phyloP scores from a whole-genome alignment of 805 yeast genomes.

The Barnettozyma botsteinii region DNA sequence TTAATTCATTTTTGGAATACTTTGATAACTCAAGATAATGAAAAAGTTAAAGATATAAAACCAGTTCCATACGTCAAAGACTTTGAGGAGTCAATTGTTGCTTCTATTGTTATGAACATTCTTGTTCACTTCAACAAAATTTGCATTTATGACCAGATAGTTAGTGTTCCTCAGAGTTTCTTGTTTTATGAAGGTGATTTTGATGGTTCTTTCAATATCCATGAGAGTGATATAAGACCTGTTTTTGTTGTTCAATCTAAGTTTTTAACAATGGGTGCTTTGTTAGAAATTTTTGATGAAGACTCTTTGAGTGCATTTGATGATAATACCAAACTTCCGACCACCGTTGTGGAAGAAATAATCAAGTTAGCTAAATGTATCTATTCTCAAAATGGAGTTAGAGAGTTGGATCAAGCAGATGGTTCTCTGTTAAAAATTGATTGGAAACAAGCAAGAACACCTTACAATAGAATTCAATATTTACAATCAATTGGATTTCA shows the following conservation, averaged over 20 bases:
- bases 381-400: slow-evolving; percentile 33
- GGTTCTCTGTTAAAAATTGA: slow-evolving; percentile 33
- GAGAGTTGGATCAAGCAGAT: slow-evolving; percentile 28
- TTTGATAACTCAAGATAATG: slow-evolving; percentile 20
- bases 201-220: slow-evolving; percentile 15
- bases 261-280: slow-evolving; percentile 34
- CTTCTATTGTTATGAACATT: slow-evolving; percentile 37
- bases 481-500: slow-evolving; percentile 28
- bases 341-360: slow-evolving; percentile 39
- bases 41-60: slow-evolving; percentile 28
- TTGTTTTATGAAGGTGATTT: slow-evolving; percentile 36
- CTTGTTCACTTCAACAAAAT: slow-evolving; percentile 42
- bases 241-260: slow-evolving; percentile 37
- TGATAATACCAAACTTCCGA: slow-evolving; percentile 28
- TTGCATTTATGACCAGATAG: slow-evolving; percentile 31
- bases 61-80: slow-evolving; percentile 33
- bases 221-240: slow-evolving; percentile 15
- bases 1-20: slow-evolving; percentile 25
- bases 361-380: slow-evolving; percentile 39
- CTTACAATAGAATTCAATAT: slow-evolving; percentile 30
- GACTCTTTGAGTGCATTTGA: slow-evolving; percentile 23
- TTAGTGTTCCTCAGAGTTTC: slow-evolving; percentile 28
- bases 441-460: slow-evolving; percentile 37
- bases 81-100: slow-evolving; percentile 30
- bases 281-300: slow-evolving; percentile 29